Base-by-base conservation (phyloP, 2,329 filamentous ascomycete genomes). In the Fusarium anguioides region DNA sequence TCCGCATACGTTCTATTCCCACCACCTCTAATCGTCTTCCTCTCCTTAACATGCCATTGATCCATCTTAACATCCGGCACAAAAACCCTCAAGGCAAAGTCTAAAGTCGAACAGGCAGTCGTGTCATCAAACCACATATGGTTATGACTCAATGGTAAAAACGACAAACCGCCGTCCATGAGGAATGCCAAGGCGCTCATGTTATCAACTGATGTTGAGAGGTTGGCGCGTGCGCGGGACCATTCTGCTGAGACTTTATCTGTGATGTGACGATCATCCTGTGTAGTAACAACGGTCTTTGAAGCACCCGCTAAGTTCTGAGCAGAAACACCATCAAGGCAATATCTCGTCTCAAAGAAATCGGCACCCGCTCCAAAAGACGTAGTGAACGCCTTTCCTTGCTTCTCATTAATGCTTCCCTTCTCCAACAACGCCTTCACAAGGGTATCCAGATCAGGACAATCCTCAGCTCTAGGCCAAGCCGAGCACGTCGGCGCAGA, bases 41-140 rank as follows among this genome's bases (percentile, higher is more conserved):
- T 73, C 74, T 85, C 81, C 39, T 75, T 73, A 35, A 85, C 52
- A 68, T 80, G 75, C 82, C 83, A 86, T 21, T 75, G 46, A 8
- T 69, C 65, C 39, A 84, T 10, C 49, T 83, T 75, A 1, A 82
- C 54, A 0, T 77, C 75, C 1, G 75, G 77, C 2, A 70, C 72
- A 59, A 83, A 81, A 8, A 83, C 64, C 1, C 83, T 74, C 55
- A 86, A 56, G 5, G 84, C 79, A 70, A 86, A 86, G 64, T 86
- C 83, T n/a, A 86, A 67, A 11, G 77, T 81, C 4, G 79, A 81
- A 49, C 79, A 83, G 4, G 82, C 81, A 8, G 66, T 77, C 0
- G 75, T 76, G 35, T 85, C 82, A 3, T 81, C 77, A 35, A 84
- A 75, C 66, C 77, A 81, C 73, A 78, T 68, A 11, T 81, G 76